These are phyloP conservation scores for Chlorencoelia australis DNA, from an alignment of 2,329 filamentous ascomycete species.

Conservation along the genomic window DNA sequence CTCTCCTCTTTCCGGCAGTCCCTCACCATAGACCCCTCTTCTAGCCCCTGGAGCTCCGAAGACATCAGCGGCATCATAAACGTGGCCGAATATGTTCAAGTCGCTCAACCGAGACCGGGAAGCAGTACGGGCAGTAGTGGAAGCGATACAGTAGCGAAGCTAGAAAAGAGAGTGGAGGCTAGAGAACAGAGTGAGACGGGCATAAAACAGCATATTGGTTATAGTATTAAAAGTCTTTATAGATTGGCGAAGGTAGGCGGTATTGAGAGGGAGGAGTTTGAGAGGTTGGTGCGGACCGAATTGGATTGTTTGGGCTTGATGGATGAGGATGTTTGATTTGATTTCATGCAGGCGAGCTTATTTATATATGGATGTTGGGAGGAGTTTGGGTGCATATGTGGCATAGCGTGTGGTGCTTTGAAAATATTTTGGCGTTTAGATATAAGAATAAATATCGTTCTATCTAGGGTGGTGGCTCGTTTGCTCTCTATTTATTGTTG, in stretches of 20 bases:
- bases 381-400: too few relatives aligned
- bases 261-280: slow-evolving; percentile 67
- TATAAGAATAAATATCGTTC: too few relatives aligned
- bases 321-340: slow-evolving; percentile 40
- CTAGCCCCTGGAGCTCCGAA: slow-evolving; percentile 5
- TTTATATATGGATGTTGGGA: too few relatives aligned
- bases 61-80: slow-evolving; percentile 9
- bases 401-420: too few relatives aligned
- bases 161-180: slow-evolving; percentile 42
- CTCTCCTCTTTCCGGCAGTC: slow-evolving; percentile 21
- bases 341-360: too few relatives aligned
- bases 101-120: slow-evolving; percentile 46
- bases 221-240: slow-evolving; percentile 68
- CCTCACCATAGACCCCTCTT: slow-evolving; percentile 11
- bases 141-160: slow-evolving; percentile 45
- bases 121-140: slow-evolving; percentile 48
- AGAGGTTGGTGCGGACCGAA: slow-evolving; percentile 60
- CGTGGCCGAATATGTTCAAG: slow-evolving; percentile 25
- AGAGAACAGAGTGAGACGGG: slow-evolving; percentile 58
- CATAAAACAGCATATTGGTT: slow-evolving; percentile 69
- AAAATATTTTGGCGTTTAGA: too few relatives aligned
- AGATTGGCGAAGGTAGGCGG: slow-evolving; percentile 59
- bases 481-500: too few relatives aligned
- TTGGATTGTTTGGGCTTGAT: slow-evolving; percentile 60
- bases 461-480: too few relatives aligned